These are phyloP conservation scores for Solanum sparsipilum DNA, from an alignment of 257 asterid genomes.

Conservation along the genomic window DNA sequence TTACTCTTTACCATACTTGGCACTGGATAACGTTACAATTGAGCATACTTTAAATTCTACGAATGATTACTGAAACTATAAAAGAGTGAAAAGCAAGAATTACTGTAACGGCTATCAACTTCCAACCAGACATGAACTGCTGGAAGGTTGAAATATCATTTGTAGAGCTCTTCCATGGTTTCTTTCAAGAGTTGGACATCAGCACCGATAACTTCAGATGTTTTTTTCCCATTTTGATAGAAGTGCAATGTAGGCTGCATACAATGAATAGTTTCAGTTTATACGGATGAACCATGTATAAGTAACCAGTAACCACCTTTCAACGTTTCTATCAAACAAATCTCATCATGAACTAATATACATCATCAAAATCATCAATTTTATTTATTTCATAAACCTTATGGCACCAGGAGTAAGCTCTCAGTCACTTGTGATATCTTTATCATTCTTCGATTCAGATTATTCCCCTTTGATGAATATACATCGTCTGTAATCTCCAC, in stretches of 20 bases:
- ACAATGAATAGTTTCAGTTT: background rate
- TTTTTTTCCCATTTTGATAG: constrained; percentile 76
- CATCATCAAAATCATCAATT: background rate
- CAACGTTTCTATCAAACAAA: background rate
- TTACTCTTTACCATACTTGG: background rate
- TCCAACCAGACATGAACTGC: background rate
- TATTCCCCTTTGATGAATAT: background rate
- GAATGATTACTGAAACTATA: background rate
- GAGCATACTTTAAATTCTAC: background rate
- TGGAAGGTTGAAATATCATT: constrained; percentile 18
- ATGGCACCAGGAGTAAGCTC: background rate
- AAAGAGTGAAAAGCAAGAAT: background rate
- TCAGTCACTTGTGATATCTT: background rate
- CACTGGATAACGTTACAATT: background rate
- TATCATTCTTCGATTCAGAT: background rate
- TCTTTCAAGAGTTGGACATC: constrained; percentile 64
- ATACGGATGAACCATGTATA: background rate
- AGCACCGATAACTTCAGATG: constrained; percentile 68
- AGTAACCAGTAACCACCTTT: background rate
- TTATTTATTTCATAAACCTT: background rate
- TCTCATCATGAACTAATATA: background rate
- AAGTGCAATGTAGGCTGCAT: constrained; percentile 92
- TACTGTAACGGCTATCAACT: background rate
- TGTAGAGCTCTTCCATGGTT: constrained; percentile 68
- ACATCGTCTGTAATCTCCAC: background rate